These are phyloP conservation scores for Phytophthora chlamydospora DNA, from an alignment of 352 stramenopile genomes.

Conservation along the genomic window DNA sequence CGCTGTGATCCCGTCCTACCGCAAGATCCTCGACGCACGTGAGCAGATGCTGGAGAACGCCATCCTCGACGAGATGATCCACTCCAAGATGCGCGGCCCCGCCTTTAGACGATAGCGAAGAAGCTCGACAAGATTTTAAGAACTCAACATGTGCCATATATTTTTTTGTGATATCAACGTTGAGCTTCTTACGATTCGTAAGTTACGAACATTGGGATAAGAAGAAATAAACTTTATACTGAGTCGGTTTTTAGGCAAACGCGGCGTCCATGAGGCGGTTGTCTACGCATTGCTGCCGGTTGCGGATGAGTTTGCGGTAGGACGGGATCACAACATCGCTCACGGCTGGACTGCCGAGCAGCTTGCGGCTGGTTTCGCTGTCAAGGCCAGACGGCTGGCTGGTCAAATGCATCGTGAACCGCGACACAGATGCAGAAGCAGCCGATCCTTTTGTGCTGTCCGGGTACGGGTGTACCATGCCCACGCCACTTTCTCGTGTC, in stretches of 20 bases:
- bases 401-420: slow-evolving; percentile 23
- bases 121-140: slow-evolving; percentile 27
- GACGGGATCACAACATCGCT: slow-evolving; percentile 31
- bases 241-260: background rate
- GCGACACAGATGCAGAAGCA: slow-evolving; percentile 20
- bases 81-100: slow-evolving; percentile 26
- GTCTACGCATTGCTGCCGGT: slow-evolving; percentile 31
- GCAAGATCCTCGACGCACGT: slow-evolving; percentile 43
- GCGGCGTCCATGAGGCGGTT: slow-evolving; percentile 28
- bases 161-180: slow-evolving; percentile 17
- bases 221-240: slow-evolving; percentile 5
- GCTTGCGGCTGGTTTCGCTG: slow-evolving; percentile 14
- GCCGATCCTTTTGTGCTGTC: slow-evolving; percentile 2
- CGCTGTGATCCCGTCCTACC: slow-evolving; percentile 42
- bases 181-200: background rate
- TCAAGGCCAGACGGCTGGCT: slow-evolving; percentile 20
- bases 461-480: slow-evolving; percentile 19
- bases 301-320: slow-evolving; percentile 22
- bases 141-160: slow-evolving; percentile 40
- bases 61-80: slow-evolving; percentile 45
- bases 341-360: slow-evolving; percentile 25
- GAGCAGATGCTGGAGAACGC: slow-evolving; percentile 48
- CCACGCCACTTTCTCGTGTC: slow-evolving; percentile 27
- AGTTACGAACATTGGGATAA: too few species aligned
- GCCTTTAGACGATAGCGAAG: slow-evolving; percentile 24